phyloP scores from a whole-genome alignment of 306 rosid genomes.

The Dalbergia cultrata region DNA sequence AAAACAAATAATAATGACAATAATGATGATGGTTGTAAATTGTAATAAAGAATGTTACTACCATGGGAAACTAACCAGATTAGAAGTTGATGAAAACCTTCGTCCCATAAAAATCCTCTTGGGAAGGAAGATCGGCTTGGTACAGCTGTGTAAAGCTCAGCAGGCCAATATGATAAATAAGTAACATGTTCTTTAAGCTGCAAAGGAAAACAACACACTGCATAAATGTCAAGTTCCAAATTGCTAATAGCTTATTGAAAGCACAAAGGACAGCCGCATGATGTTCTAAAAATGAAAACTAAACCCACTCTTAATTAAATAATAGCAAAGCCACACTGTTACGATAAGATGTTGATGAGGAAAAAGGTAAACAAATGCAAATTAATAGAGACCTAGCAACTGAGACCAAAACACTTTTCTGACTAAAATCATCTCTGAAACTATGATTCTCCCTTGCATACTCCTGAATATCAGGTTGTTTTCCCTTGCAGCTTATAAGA shows the following conservation, averaged over 20 bases:
- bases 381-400: conserved; percentile 20
- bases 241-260: conserved; percentile 36
- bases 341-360: background rate
- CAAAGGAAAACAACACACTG: conserved; percentile 54
- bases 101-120: conserved; percentile 99
- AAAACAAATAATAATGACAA: conserved; percentile 29
- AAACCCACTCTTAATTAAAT: conserved; percentile 16
- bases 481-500: too few species aligned
- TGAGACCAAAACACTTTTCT: conserved; percentile 25
- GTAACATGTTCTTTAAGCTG: conserved; percentile 66
- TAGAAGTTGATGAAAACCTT: conserved; percentile 96
- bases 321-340: conserved; percentile 21
- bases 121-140: conserved; percentile 97
- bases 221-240: conserved; percentile 48
- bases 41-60: background rate
- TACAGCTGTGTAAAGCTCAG: conserved; percentile 95
- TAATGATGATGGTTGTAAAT: conserved; percentile 6
- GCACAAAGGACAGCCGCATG: conserved; percentile 15
- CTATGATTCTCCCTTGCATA: too few species aligned
- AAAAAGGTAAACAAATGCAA: conserved; percentile 13
- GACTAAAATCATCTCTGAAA: conserved; percentile 17
- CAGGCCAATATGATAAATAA: conserved; percentile 85
- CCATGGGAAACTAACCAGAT: conserved; percentile 71
- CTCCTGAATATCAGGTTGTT: too few species aligned
- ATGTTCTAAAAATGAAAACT: conserved; percentile 22